Conservation (phyloP, 2,329 filamentous ascomycete species). For the Botrytis elliptica region DNA sequence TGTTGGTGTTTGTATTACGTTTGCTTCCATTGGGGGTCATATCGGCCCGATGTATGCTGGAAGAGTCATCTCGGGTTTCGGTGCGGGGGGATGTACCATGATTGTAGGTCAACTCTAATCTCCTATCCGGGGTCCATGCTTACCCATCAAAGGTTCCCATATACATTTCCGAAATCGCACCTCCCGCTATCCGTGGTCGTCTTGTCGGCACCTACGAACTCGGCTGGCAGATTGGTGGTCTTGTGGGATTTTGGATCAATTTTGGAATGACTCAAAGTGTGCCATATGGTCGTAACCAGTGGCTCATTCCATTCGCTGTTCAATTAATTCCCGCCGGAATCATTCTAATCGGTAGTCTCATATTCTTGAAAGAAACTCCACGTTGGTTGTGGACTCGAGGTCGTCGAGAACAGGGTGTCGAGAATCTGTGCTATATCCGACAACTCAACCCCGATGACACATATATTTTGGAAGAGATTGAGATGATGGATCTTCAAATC, state of each 20-base stretch:
- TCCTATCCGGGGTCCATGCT: conserved; percentile 59
- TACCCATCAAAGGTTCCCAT: conserved; percentile 52
- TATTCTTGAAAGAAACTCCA: conserved; percentile 69
- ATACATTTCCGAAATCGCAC: conserved; percentile 36
- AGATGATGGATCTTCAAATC: conserved; percentile 67
- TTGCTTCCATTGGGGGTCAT: conserved; percentile 45
- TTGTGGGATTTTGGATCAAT: conserved; percentile 66
- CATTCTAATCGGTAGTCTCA: conserved; percentile 41
- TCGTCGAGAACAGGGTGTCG: conserved; percentile 55
- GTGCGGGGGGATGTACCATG: conserved; percentile 13
- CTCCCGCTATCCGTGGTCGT: conserved; percentile 31
- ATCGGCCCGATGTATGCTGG: conserved; percentile 14
- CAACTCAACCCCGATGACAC: conserved; percentile 54
- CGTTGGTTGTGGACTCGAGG: conserved; percentile 41
- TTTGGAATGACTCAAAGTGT: conserved; percentile 12
- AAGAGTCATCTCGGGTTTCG: conserved; percentile 13
- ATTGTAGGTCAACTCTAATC: conserved; percentile 60
- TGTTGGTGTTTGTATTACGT: conserved; percentile 69
- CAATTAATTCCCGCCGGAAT: conserved; percentile 39
- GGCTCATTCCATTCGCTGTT: conserved; percentile 41
- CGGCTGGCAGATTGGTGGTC: conserved; percentile 61
- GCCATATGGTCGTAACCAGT: conserved; percentile 27
- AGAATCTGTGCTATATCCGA: conserved; percentile 63
- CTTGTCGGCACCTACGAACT: conserved; percentile 36
- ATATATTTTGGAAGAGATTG: conserved; percentile 73